Base-by-base conservation (phyloP, 2,329 filamentous ascomycete species). In the Nigrospora osmanthi region DNA sequence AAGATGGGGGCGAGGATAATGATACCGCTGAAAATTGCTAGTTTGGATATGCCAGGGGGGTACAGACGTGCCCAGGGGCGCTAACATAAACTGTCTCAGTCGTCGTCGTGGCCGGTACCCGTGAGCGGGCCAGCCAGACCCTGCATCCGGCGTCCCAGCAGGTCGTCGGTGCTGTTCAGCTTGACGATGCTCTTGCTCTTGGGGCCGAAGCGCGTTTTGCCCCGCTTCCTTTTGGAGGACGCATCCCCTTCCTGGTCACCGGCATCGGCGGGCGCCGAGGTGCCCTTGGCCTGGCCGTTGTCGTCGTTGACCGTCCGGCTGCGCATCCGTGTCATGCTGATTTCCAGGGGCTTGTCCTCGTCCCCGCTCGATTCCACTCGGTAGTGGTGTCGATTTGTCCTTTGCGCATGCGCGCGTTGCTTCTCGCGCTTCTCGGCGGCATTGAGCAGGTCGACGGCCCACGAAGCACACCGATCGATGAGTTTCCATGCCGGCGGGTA, bases 401-500 rank as follows among this genome's bases (percentile, higher is more conserved):
- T 32, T 40, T 32, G 47, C 36, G 38, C 47, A 35, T 45, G 45
- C 32, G 47, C 60, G 47, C 19, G 42, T 6, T 52, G 63, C 52
- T 59, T 53, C 35, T 60, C 65, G 23, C 62, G 64, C 42, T 58
- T 65, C 39, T 76, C 71, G 3, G 71, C 78, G 33, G 64, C 71
- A 45, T 66, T 66, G 41, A 95, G 91, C 0, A 89, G 75, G 28
- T 89, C 82, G 39, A 83, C 75, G 54, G 96, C 89, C 91, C 91
- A 97, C 14, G 73, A 69, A 0, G 81, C 84, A 50, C 86, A 87
- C 32, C 85, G 78, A 52, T 85, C 80, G 54, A 97, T 87, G 58
- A 94, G 84, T 56, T 84, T 85, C 87, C 89, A 95, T 1, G 87
- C 90, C 10, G 93, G 88, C 0, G 89, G 89, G 54, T 94, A 98